Evolutionary conservation across 1,284 basidiomycete species (phyloP), one percentile per base, ranked within the genome.

Genomic region (Xerocomus nothofagi): DNA sequence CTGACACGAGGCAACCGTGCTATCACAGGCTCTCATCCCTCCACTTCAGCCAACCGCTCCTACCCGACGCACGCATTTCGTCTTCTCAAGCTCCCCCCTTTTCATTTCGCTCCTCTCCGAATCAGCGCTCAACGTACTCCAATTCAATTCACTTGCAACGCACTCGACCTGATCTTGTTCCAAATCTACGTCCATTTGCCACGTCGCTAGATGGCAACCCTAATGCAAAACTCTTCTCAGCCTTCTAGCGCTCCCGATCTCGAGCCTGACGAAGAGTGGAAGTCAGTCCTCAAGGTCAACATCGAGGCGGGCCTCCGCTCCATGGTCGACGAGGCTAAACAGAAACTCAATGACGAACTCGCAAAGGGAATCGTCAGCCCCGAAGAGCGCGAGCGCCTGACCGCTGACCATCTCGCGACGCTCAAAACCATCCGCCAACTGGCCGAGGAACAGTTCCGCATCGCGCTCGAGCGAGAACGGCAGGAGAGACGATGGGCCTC

Each of bases 251-350:
- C 57, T 38, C 51, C 63, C 44, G 74, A 79, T 62, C 57, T 75
- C 47, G 80, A 82, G 57, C 79, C 78, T 4, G 75, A 80, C 63
- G 72, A 76, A 6, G 65, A 71, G 49, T 82, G 81, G 81, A 82
- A 81, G 59, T 60, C 54, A 21, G 52, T 56, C 1, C 66, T 79
- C 51, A 69, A 61, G 56, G 57, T 59, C 29, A 66, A 70, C 56
- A 80, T 84, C 61, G 71, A 78, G 57, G 60, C 66, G 3, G 68
- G 66, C 3, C 61, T 82, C 39, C 59, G 66, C 43, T 60, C 68
- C 40, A 75, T 80, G 73, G 70, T 79, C 38, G 67, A 74, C 40
- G 73, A 78, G 40, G 78, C 79, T 5, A 75, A 74, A 60, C 68
- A 71, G 47, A 73, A 71, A 20, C 64, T 72, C 44, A 65, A 73